Conservation (phyloP, 495 filamentous ascomycete species). For the Xylaria sp. region DNA sequence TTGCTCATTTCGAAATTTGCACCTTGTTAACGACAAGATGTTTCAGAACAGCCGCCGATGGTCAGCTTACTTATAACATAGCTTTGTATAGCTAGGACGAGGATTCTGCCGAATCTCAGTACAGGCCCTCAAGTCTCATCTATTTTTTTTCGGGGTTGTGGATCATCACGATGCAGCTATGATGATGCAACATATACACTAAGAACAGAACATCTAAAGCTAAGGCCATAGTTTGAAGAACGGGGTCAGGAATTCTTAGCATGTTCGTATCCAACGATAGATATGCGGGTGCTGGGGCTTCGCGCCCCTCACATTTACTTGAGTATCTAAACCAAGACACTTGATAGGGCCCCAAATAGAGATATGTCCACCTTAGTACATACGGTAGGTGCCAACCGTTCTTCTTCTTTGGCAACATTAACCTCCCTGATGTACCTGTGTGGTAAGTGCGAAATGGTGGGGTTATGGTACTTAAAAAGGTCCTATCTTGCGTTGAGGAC, state of each 20-base stretch:
- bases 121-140: not conserved
- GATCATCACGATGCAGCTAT: not conserved
- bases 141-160: not conserved
- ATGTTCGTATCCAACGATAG: not conserved
- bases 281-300: not conserved
- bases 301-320: not conserved
- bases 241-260: not conserved
- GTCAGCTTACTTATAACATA: constrained; percentile 12
- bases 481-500: not conserved
- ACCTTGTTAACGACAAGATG: not conserved
- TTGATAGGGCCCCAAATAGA: not conserved
- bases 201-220: not conserved
- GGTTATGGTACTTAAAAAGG: not conserved
- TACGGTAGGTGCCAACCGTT: too few relatives aligned
- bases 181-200: too few relatives aligned
- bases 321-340: not conserved
- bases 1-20: not conserved
- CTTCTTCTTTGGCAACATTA: too few relatives aligned
- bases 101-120: not conserved
- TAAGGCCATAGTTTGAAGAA: not conserved
- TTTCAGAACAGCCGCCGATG: constrained; percentile 7
- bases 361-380: not conserved
- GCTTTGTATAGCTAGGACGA: constrained; percentile 6
- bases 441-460: too few relatives aligned
- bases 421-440: too few relatives aligned